Base-by-base conservation (phyloP, 2,329 filamentous ascomycete genomes). In the Trichoderma harzianum region DNA sequence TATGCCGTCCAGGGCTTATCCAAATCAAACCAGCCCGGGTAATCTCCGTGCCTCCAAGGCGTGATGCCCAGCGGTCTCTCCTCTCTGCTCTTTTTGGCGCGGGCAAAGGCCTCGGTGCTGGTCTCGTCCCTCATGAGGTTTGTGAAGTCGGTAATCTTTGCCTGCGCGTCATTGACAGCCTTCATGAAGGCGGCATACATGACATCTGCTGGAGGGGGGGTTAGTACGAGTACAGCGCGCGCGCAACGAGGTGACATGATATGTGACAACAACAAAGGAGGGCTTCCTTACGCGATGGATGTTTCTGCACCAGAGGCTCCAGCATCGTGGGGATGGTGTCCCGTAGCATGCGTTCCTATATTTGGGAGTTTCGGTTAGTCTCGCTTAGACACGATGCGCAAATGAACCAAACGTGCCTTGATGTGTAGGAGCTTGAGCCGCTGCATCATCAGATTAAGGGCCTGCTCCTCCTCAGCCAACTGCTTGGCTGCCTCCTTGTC, bases 21-120 rank as follows among this genome's bases (percentile, higher is more conserved):
- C 74, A 79, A 74, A 60, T 75, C 79, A 72, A 86, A 84, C 88
- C 89, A 91, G 73, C 88, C 83, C 3, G 89, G 88, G 70, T 91
- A 84, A 43, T 91, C 87, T 69, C 83, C 85, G 24, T 88, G 84
- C 62, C 83, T 84, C 89, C 89, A 91, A 2, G 86, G 84, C 75
- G 84, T 87, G 74, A 91, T 90, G 5, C 85, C 87, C 65, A 84
- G 83, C 0, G 87, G 86, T 57, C 89, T 86, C 51, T 86, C 84
- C 68, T 85, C 81, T 21, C 84, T 84, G 75, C 89, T 90, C 75
- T 86, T 84, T 53, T 79, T 82, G 2, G 85, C 87, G 71, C 86
- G 84, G 12, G 86, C 83, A 69, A 91, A 81, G 12, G 89, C 82
- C 67, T 84, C 84, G 58, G 82, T 83, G 72, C 80, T 86, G 58